A percentile compares a stretch with the other conserved stretches of the same genome.
Evolutionary conservation across 169 alveolate species (phyloP).

Genomic region (Toxoplasma gondii): DNA sequence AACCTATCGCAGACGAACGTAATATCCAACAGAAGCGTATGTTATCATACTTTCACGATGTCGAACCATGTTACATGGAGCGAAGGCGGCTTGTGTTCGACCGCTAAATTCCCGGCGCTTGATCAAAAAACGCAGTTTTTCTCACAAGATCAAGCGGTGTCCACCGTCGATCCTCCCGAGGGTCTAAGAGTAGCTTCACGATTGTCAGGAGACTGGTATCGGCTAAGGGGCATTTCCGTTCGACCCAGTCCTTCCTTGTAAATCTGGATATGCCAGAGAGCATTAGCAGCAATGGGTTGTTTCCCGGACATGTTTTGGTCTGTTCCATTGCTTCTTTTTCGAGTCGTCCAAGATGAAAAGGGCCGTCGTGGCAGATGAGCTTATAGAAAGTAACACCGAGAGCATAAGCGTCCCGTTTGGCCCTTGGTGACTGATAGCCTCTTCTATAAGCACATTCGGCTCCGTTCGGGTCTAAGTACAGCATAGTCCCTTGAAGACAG

Average conservation of each 20-base stretch:
- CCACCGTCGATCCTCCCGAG: background rate
- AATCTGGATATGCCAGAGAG: background rate
- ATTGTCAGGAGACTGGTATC: background rate
- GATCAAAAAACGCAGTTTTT: background rate
- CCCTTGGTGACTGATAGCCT: background rate
- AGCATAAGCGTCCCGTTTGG: background rate
- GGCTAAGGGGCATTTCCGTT: background rate
- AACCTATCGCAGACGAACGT: too few species aligned
- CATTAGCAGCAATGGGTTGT: background rate
- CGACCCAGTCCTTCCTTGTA: conserved; percentile 2
- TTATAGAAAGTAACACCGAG: background rate
- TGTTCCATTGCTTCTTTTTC: background rate
- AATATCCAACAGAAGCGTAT: too few species aligned
- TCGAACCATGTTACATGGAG: too few species aligned
- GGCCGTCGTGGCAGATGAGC: background rate
- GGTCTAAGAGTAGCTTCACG: background rate
- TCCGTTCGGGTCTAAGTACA: background rate
- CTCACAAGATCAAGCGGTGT: conserved; percentile 7
- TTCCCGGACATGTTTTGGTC: background rate
- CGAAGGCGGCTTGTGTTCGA: background rate
- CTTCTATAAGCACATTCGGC: background rate
- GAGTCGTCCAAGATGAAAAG: background rate
- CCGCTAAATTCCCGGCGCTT: background rate
- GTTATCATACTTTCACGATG: too few species aligned
- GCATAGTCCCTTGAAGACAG: background rate